Percentiles rank a stretch among this genome's conserved stretches.
These are phyloP conservation scores for Acanthamoeba quina DNA, from an alignment of 208 protist species.

Conservation along the genomic window DNA sequence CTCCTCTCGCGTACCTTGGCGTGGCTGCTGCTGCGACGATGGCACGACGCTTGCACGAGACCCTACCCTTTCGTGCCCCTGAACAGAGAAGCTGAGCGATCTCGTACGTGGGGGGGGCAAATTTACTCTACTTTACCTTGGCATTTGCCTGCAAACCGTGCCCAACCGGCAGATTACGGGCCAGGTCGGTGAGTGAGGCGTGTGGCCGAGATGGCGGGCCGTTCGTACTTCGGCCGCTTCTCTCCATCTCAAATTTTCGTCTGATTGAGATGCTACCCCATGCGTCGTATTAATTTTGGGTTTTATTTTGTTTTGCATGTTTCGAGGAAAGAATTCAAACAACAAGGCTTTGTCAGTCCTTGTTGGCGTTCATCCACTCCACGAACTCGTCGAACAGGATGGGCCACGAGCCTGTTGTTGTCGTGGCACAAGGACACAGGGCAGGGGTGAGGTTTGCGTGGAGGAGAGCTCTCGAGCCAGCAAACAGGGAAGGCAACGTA, in stretches of 20 bases:
- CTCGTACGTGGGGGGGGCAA: not conserved
- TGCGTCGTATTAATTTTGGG: not conserved
- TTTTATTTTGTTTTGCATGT: not conserved
- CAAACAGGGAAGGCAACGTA: not conserved
- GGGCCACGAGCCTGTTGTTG: constrained; percentile 8
- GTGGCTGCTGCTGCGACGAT: not conserved
- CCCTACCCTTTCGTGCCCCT: not conserved
- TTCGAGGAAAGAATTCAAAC: not conserved
- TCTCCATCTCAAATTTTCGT: not conserved
- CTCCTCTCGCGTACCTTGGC: not conserved
- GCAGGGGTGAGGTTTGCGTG: not conserved
- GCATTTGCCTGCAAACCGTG: not conserved
- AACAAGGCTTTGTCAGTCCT: not conserved
- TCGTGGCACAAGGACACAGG: not conserved
- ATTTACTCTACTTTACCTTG: not conserved
- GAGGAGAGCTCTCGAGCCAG: too few species aligned
- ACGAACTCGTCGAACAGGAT: constrained; percentile 59
- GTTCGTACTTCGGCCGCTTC: not conserved
- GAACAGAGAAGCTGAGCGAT: not conserved
- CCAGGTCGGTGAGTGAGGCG: not conserved
- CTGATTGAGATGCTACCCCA: not conserved
- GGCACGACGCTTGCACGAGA: not conserved
- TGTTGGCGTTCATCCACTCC: constrained; percentile 50
- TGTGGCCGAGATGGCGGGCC: not conserved
- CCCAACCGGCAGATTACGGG: not conserved